Conservation (phyloP, 495 filamentous ascomycete species). For the Copromyces sp. region DNA sequence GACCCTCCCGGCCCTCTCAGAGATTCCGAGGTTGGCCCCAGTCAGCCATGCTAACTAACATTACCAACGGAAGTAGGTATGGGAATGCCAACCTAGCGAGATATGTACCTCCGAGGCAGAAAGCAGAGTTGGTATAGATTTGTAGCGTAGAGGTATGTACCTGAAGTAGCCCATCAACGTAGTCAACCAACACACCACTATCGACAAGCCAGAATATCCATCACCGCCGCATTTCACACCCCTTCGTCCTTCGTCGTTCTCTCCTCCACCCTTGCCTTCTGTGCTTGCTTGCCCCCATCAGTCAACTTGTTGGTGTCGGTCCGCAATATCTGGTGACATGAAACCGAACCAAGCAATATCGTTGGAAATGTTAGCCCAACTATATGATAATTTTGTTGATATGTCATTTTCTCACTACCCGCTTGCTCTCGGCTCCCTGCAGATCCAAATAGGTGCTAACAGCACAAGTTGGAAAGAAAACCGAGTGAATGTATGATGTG, state of each 20-base stretch:
- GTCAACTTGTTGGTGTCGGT: not conserved
- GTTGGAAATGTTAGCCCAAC: not conserved
- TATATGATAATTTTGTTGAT: not conserved
- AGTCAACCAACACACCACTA: not conserved
- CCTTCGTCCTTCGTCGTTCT: not conserved
- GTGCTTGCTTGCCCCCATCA: not conserved
- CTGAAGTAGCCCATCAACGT: not conserved
- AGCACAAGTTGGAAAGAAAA: not conserved
- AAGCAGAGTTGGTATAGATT: not conserved
- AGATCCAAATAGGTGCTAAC: not conserved
- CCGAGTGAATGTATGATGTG: not conserved
- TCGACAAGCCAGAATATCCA: not conserved
- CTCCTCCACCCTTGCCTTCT: not conserved
- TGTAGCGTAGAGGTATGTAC: not conserved
- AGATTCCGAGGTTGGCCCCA: not conserved
- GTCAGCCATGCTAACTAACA: not conserved
- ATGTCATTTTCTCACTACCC: not conserved
- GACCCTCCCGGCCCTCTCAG: not conserved
- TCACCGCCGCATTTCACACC: not conserved
- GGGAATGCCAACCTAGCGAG: not conserved
- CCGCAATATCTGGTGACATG: not conserved
- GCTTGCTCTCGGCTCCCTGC: not conserved
- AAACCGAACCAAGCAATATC: not conserved
- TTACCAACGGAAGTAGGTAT: not conserved
- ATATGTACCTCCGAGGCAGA: not conserved